Base-by-base conservation (phyloP, 805 yeast genomes). In the Zygosaccharomyces bailii region DNA sequence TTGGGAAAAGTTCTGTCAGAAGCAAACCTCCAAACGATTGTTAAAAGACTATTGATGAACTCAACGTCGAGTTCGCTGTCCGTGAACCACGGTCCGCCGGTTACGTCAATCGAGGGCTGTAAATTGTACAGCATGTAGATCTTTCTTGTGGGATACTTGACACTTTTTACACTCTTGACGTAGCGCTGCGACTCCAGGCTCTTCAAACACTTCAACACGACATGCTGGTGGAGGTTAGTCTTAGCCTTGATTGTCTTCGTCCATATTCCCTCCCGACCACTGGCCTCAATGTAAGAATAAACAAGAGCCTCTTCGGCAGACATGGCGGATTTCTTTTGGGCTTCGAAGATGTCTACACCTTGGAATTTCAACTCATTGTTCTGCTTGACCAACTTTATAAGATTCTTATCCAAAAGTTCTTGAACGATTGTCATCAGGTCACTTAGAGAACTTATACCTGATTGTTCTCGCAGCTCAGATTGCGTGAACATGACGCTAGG, bases 81-180 rank as follows among this genome's bases (percentile, higher is more conserved):
- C 0, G 97, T 89, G 61, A 90, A 93, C 99, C 99, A 93, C 3
- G 98, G 98, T 4, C 99, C 99, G 52, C 99, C 99, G 0, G 98
- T 93, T 30, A 93, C 93, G 53, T 91, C 98, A 24, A 87, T 82
- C 2, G 95, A 84, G 4, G 99, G 99, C 61, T 89, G 96, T 53
- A 93, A 70, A 59, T 87, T 82, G 62, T 90, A 91, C 43, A 93
- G 73, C 98, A 93, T 93, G 66, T 91, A 95, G 25, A 93, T 91
- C 60, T 93, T 93, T 52, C 99, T 76, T 1, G 97, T 91, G 10
- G 98, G 97, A 64, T 78, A 82, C 59, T 86, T 91, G 24, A 93
- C 98, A 18, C 87, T 80, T 61, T 93, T 91, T 60, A 93, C 88
- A 49, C 86, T 76, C 63, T 93, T 93, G 64, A 95, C 89, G 64